Conservation (phyloP, 2,329 filamentous ascomycete genomes). For the Ophiobolus disseminans region DNA sequence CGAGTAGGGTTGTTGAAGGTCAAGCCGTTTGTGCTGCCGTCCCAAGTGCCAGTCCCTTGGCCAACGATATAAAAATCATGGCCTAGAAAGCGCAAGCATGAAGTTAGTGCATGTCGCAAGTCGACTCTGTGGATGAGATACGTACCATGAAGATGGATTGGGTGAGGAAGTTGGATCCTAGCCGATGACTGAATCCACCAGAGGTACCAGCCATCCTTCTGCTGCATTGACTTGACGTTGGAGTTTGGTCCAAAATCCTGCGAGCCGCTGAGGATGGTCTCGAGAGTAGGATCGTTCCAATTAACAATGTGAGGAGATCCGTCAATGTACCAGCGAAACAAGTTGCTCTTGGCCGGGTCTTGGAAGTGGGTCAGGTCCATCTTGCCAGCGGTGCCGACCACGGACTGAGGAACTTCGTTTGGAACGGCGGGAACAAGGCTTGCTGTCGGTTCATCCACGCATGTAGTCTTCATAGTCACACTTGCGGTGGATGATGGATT, state of each 20-base stretch:
- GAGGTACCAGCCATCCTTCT: conserved; percentile 51
- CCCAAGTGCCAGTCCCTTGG: conserved; percentile 45
- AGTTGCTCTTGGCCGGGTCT: conserved; percentile 43
- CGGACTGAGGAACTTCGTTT: conserved; percentile 47
- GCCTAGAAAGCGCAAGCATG: too few species aligned
- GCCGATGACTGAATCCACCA: conserved; percentile 56
- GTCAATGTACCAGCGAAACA: conserved; percentile 54
- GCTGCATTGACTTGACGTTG: conserved; percentile 39
- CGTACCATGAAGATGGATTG: conserved; percentile 52
- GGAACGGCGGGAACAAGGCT: conserved; percentile 50
- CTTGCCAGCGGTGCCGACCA: conserved; percentile 36
- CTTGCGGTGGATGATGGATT: conserved; percentile 45
- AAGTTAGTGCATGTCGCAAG: too few species aligned
- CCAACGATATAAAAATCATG: conserved; percentile 55
- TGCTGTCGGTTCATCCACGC: conserved; percentile 46
- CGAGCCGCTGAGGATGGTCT: conserved; percentile 50
- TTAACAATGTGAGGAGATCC: conserved; percentile 50
- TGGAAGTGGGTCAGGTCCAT: conserved; percentile 40
- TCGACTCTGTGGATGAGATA: too few species aligned
- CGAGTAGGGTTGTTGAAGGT: conserved; percentile 49
- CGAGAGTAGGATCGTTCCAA: conserved; percentile 54
- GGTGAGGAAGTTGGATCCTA: conserved; percentile 46
- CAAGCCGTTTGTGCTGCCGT: conserved; percentile 39
- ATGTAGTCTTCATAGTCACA: conserved; percentile 43
- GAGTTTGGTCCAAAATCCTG: conserved; percentile 30